Percentiles rank a stretch among this genome's conserved stretches.
Evolutionary conservation across 257 asterid genomes (phyloP).

Genomic region (Cordia subcordata): DNA sequence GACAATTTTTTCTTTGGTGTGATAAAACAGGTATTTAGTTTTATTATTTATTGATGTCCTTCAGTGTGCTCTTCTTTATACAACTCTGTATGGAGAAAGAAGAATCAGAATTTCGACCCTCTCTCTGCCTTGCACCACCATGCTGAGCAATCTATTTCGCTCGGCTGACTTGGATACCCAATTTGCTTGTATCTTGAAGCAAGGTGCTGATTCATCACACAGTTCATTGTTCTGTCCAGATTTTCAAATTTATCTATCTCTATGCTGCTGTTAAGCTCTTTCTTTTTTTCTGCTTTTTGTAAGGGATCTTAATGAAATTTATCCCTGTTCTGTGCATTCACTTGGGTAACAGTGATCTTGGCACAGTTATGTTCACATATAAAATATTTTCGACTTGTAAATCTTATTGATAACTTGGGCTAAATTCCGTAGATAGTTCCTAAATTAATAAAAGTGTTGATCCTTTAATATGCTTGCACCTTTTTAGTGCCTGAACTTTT

Average conservation of each 20-base stretch:
- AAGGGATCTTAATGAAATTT: too few species aligned
- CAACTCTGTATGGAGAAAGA: constrained; percentile 93
- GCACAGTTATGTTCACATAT: background rate
- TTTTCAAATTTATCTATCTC: constrained; percentile 16
- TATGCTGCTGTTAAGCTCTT: background rate
- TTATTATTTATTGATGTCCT: constrained; percentile 7
- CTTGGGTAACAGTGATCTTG: background rate
- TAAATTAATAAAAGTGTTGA: too few species aligned
- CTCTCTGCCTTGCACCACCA: constrained; percentile 86
- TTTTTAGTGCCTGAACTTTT: too few species aligned
- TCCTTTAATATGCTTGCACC: too few species aligned
- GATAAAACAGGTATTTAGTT: background rate
- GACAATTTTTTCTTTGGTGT: background rate
- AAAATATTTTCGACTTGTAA: background rate
- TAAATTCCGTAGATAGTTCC: background rate
- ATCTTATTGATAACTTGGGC: background rate
- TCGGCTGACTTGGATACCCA: constrained; percentile 96
- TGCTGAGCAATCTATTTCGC: constrained; percentile 92
- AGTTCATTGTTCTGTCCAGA: background rate
- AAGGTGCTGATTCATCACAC: constrained; percentile 43
- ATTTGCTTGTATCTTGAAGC: constrained; percentile 82
- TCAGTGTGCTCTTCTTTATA: constrained; percentile 97
- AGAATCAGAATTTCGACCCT: constrained; percentile 95
- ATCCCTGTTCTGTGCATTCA: background rate
- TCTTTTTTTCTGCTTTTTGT: background rate